Base-by-base conservation (phyloP, 2,329 filamentous ascomycete genomes). In the Pezicula rhizophila region DNA sequence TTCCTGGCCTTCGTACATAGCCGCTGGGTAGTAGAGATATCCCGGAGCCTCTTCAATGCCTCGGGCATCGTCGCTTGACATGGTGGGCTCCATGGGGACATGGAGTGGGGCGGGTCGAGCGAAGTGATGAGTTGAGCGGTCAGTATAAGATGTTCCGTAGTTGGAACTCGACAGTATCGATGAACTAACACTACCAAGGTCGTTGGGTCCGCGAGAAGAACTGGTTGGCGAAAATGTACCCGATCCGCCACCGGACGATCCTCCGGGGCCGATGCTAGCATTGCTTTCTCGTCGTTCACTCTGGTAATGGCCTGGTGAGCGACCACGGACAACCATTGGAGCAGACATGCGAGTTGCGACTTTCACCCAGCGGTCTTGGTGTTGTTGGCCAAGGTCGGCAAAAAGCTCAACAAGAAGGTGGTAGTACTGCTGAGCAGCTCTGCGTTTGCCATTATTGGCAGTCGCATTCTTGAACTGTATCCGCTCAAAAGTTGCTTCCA, bases 391-490 rank as follows among this genome's bases (percentile, higher is more conserved):
- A 4, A 82, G 65, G 57, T 84, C 78, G 11, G 76, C 82, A 57
- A 76, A 80, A 2, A 85, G 73, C 59, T 87, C 83, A 4, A 87
- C 81, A 34, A 87, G 77, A 14, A 89, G 70, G 57, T 85, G 82
- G 61, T 87, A 88, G 60, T 84, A 87, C 56, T 88, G 84, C 57
- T 89, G 84, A 40, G 84, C 82, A 2, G 84, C 84, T 42, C 84
- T 74, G 55, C 85, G 74, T 63, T 87, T 87, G 44, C 84, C 84
- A 54, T 89, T 89, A 65, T 88, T 89, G 23, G 83, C 83, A 0
- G 84, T 88, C 1, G 85, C 84, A 48, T 81, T 83, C 57, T 87
- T 85, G 70, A 89, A 89, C 57, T 89, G 84, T 34, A 88, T 85
- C 2, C 85, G 78, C 60, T 88, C 84, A 61, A 87, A 89, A 0